Conservation (phyloP, 2,329 filamentous ascomycete species). For the Pezicula neosporulosa region DNA sequence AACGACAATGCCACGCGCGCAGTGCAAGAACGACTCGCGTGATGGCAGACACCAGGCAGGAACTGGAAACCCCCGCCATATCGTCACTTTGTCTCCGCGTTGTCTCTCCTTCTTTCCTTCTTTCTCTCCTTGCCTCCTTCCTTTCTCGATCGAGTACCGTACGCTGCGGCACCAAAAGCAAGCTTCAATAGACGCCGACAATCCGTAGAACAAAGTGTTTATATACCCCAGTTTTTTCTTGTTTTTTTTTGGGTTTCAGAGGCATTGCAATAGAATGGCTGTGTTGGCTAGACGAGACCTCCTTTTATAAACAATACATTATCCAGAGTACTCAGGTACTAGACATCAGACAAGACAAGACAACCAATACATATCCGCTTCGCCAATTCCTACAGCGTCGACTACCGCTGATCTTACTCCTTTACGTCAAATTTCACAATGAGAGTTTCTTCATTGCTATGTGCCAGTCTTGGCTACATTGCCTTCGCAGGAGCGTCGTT, state of each 20-base stretch:
- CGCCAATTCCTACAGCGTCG: too few species aligned
- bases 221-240: background rate
- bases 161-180: too few species aligned
- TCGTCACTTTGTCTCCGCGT: background rate
- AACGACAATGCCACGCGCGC: background rate
- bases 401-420: background rate
- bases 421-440: background rate
- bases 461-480: background rate
- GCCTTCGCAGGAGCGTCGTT: too few species aligned
- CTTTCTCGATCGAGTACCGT: too few species aligned
- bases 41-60: background rate
- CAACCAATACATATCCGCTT: too few species aligned
- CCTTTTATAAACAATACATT: background rate
- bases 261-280: background rate
- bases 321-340: too few species aligned
- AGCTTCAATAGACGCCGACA: too few species aligned
- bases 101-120: background rate
- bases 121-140: too few species aligned
- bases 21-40: background rate
- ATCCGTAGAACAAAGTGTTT: background rate
- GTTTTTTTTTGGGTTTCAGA: background rate
- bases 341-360: too few species aligned
- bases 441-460: background rate
- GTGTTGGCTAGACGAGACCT: background rate
- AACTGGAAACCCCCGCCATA: background rate